Base-by-base conservation (phyloP, 106 monocot species). In the Apostasia ramifera region DNA sequence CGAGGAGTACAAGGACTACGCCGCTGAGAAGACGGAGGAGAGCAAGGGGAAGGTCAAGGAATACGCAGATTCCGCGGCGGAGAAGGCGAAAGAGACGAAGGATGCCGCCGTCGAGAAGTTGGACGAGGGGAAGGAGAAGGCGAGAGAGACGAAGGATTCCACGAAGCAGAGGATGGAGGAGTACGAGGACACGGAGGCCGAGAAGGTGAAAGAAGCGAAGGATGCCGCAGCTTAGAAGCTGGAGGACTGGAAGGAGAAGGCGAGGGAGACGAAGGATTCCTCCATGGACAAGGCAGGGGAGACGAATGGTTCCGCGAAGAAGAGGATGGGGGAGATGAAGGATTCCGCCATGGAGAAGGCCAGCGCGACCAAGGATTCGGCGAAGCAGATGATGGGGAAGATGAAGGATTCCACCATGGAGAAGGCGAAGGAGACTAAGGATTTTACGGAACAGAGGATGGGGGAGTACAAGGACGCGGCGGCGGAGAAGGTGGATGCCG, bases 401-500 rank as follows among this genome's bases (percentile, higher is more conserved):
- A 38, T 39, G 59, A 82, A 74, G 74, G 71, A 80, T 15, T 40
- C 73, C 5, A 10, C 67, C 0, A 51, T 55, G 6, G 43, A 68
- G 63, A 79, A 83, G 83, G 11, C 66, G 5, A 47, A 40, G 14
- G 76, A 80, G 64, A 26, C 41, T 44, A 78, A 75, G 59, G 87
- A 81, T 46, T n/a, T 43, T 4, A 53, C 76, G 2, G 9, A 9
- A 44, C 52, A 69, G 64, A 79, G 60, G 70, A 51, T 60, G 26
- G 40, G 41, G 9, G 69, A 79, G 61, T 57, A 48, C 40, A 71
- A 47, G 6, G 81, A 81, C 12, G 10, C 53, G 1, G 65, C 72
- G 3, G 48, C 2, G 37, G 58, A 70, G 57, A 79, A 76, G 61
- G 67, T 49, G 42, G 57, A 15, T 59, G 76, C 76, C 66, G 39